Conservation (phyloP, 139 green algal species). For the Bryopsis sp. region DNA sequence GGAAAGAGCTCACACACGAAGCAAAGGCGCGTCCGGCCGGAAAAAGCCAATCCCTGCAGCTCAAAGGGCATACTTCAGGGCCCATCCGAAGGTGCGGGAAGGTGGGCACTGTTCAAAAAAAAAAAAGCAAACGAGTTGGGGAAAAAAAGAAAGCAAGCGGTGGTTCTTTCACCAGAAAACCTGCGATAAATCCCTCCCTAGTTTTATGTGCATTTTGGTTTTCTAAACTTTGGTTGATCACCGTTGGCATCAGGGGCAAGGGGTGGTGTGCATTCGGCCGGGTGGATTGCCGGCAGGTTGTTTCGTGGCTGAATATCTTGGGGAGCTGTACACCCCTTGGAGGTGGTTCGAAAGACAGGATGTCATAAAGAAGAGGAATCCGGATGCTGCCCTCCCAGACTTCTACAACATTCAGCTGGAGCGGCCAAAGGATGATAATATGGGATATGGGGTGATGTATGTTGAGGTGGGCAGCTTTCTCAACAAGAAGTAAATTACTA, state of each 20-base stretch:
- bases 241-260: slow-evolving; percentile 36
- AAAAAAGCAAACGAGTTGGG: too few relatives aligned
- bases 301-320: slow-evolving; percentile 90
- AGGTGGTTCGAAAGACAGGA: slow-evolving; percentile 89
- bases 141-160: too few relatives aligned
- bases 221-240: too few relatives aligned
- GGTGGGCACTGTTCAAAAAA: too few relatives aligned
- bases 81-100: slow-evolving; percentile 10
- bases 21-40: too few relatives aligned
- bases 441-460: slow-evolving; percentile 77
- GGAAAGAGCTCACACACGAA: too few relatives aligned
- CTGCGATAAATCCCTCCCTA: neutral
- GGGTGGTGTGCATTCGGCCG: slow-evolving; percentile 51
- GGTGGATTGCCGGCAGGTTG: slow-evolving; percentile 59
- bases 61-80: too few relatives aligned
- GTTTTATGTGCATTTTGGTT: neutral
- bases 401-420: slow-evolving; percentile 95
- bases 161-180: too few relatives aligned
- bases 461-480: slow-evolving; percentile 68
- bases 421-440: slow-evolving; percentile 51
- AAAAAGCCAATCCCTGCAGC: too few relatives aligned
- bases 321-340: slow-evolving; percentile 83
- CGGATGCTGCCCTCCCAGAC: slow-evolving; percentile 72
- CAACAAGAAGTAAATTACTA: neutral
- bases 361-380: slow-evolving; percentile 58